Evolutionary conservation across 2,329 filamentous ascomycete species (phyloP).

Genomic region (Ceratocystis eucalypticola): DNA sequence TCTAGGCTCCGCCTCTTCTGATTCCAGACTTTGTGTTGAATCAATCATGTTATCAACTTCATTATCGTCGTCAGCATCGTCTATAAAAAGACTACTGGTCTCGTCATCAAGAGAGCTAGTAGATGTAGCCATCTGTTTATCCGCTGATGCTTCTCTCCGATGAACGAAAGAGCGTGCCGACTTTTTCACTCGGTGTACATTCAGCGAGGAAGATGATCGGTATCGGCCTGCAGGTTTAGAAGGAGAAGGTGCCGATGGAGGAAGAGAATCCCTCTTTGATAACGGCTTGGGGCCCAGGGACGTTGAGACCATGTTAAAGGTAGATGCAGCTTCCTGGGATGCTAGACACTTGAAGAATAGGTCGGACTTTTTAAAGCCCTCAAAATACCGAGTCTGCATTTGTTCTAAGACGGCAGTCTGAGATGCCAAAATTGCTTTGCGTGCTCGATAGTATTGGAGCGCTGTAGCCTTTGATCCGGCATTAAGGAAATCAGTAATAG

Average conservation of each 20-base stretch:
- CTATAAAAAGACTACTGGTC: slow-evolving; percentile 45
- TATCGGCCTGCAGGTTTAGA: slow-evolving; percentile 10
- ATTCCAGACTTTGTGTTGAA: slow-evolving; percentile 69
- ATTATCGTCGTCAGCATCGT: slow-evolving; percentile 65
- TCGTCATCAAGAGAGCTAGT: slow-evolving; percentile 44
- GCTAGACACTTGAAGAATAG: slow-evolving; percentile 93
- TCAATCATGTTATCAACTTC: slow-evolving; percentile 57
- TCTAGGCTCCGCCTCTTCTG: slow-evolving; percentile 43
- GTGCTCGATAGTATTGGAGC: slow-evolving; percentile 68
- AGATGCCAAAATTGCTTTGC: slow-evolving; percentile 65
- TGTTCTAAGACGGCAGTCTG: slow-evolving; percentile 75
- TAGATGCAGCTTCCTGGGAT: slow-evolving; percentile 56
- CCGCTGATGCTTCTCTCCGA: slow-evolving; percentile 25
- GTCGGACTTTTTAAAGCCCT: slow-evolving; percentile 81
- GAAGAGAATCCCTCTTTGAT: background rate
- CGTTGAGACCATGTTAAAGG: background rate
- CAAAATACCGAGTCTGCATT: slow-evolving; percentile 69
- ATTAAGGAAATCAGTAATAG: slow-evolving; percentile 64
- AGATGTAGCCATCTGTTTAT: slow-evolving; percentile 16
- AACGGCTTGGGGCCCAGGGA: background rate
- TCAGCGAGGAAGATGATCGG: slow-evolving; percentile 28
- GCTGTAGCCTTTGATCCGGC: slow-evolving; percentile 64
- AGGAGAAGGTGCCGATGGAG: background rate
- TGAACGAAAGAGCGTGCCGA: slow-evolving; percentile 29
- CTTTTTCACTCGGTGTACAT: slow-evolving; percentile 26